A percentile compares a stretch with the other conserved stretches of the same genome.
Evolutionary conservation across 257 asterid species (phyloP).

Genomic region (Schizonepeta tenuifolia): DNA sequence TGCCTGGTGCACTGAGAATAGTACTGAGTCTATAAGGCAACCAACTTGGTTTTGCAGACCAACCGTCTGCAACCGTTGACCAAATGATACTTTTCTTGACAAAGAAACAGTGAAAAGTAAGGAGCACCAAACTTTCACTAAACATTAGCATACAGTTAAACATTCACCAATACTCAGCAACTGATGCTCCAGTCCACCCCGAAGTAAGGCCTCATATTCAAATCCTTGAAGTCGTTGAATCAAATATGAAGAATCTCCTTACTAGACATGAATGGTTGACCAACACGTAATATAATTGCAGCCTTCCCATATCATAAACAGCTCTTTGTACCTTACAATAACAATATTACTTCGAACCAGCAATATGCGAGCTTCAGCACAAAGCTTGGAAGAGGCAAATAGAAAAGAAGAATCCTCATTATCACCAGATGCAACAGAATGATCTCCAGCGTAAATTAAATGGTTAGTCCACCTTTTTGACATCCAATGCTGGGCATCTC

Average conservation of each 20-base stretch:
- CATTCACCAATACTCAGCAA: slow-evolving; percentile 4
- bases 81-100: neutral
- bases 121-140: neutral
- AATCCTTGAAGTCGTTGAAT: neutral
- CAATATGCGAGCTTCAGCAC: neutral
- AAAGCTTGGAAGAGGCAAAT: slow-evolving; percentile 5
- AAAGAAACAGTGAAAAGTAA: neutral
- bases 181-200: slow-evolving; percentile 8
- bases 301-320: neutral
- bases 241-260: neutral
- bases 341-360: neutral
- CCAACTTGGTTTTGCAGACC: neutral
- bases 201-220: neutral
- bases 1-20: slow-evolving; percentile 3
- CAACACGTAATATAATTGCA: neutral
- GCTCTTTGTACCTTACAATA: neutral
- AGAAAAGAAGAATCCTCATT: slow-evolving; percentile 14
- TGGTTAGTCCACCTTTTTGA: neutral
- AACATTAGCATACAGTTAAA: neutral
- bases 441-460: slow-evolving; percentile 19
- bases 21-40: neutral
- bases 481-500: slow-evolving; percentile 12
- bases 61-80: neutral
- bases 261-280: neutral
- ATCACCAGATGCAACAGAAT: slow-evolving; percentile 16